Percentiles rank a stretch among this genome's conserved stretches.
phyloP scores from a whole-genome alignment of 2,329 filamentous ascomycete genomes.

The Paecilomyces sp. region DNA sequence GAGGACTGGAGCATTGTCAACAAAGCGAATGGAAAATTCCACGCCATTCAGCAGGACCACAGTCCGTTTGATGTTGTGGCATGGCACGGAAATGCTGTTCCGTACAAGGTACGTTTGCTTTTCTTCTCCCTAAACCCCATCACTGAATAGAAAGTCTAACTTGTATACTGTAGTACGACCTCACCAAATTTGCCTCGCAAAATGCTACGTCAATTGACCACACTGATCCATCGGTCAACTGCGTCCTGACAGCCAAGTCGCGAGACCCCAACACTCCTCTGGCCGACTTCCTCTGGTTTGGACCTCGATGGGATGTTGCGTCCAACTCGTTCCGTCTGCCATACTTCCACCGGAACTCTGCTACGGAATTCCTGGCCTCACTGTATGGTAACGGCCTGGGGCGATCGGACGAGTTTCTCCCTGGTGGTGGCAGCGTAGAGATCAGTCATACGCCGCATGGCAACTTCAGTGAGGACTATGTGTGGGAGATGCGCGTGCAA shows the following conservation, averaged over 20 bases:
- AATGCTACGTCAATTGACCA: conserved; percentile 57
- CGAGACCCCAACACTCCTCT: conserved; percentile 54
- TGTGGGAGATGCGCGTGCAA: conserved; percentile 39
- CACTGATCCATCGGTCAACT: conserved; percentile 60
- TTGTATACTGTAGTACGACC: conserved; percentile 37
- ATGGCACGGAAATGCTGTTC: conserved; percentile 60
- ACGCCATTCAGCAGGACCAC: conserved; percentile 51
- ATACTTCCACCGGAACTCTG: conserved; percentile 65
- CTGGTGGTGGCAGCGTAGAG: conserved; percentile 20
- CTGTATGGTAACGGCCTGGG: conserved; percentile 21
- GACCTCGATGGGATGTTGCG: conserved; percentile 62
- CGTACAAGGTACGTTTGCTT: conserved; percentile 37
- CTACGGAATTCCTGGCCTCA: conserved; percentile 49
- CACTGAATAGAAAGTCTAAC: neutral
- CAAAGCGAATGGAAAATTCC: conserved; percentile 54
- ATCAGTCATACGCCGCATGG: conserved; percentile 21
- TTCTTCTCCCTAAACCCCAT: neutral
- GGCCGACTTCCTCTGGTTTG: conserved; percentile 67
- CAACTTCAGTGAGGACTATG: conserved; percentile 37
- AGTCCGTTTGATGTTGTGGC: conserved; percentile 61
- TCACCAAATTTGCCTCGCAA: conserved; percentile 51
- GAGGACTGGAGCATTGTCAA: conserved; percentile 49
- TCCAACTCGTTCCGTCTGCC: conserved; percentile 65
- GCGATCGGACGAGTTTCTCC: conserved; percentile 19
- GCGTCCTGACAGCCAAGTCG: conserved; percentile 43